A percentile compares a stretch with the other conserved stretches of the same genome.
Evolutionary conservation across 208 protist species (phyloP).

Genomic region (Phytomonas sp.): DNA sequence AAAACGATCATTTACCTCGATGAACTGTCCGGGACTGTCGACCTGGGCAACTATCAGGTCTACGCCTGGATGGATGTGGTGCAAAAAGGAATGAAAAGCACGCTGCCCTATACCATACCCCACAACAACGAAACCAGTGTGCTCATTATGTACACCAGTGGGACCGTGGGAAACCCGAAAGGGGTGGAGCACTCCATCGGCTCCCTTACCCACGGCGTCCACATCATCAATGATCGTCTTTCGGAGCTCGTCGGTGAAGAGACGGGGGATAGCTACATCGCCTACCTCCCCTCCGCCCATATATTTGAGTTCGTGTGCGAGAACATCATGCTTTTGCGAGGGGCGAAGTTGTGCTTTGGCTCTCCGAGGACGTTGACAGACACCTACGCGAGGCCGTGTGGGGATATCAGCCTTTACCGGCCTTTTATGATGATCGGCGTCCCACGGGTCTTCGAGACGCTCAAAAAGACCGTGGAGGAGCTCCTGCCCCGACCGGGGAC

Average conservation of each 20-base stretch:
- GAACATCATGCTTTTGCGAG: conserved; percentile 55
- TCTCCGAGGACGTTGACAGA: conserved; percentile 74
- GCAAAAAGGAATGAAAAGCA: conserved; percentile 31
- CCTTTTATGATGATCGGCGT: conserved; percentile 80
- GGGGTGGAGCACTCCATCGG: conserved; percentile 79
- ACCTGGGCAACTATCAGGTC: conserved; percentile 19
- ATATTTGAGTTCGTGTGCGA: conserved; percentile 84
- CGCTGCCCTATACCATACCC: conserved; percentile 11
- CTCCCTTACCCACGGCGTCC: conserved; percentile 32
- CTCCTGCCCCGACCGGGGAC: conserved; percentile 44
- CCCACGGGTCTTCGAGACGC: conserved; percentile 81
- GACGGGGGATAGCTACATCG: conserved; percentile 58
- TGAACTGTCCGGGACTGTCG: conserved; percentile 25
- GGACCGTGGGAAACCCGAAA: conserved; percentile 87
- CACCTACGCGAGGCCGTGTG: conserved; percentile 49
- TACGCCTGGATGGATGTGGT: conserved; percentile 50
- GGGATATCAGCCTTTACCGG: conserved; percentile 68
- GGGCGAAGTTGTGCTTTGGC: conserved; percentile 66
- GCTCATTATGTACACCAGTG: conserved; percentile 90
- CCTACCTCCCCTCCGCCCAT: conserved; percentile 89
- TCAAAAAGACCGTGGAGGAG: conserved; percentile 78
- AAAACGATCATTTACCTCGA: conserved; percentile 65
- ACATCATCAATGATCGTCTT: conserved; percentile 27
- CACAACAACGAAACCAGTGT: conserved; percentile 36
- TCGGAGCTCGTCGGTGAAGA: conserved; percentile 32